Base-by-base conservation (phyloP, 768 basidiomycete genomes). In the Pleurotus giganteus region DNA sequence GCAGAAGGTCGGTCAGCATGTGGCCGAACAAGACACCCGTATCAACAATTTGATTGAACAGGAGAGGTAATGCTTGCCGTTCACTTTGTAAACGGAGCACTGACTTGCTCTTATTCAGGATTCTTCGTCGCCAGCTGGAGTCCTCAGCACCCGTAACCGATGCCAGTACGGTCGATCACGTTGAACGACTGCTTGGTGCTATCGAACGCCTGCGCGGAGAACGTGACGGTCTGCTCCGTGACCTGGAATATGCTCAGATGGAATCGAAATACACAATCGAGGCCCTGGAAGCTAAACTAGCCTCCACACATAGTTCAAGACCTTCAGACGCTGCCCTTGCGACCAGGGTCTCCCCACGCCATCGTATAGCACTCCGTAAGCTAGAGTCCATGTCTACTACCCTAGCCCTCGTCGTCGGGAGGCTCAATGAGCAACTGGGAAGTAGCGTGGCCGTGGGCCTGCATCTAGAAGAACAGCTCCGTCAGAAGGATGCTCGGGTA, bases 171-270 rank as follows among this genome's bases (percentile, higher is more conserved):
- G 65, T 69, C 9, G 65, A 61, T 17, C 70, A 79, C 41, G 73
- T 87, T 29, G 81, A 81, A 57, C 80, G 78, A 34, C 73, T 91
- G 21, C 72, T 91, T 47, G 67, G 67, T 24, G 83, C 88, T 1
- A 72, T 89, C 39, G 80, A 83, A n/a, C 81, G 89, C 29, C 71
- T 91, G 43, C 83, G 89, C 4, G 66, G 67, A 3, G 88, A 91
- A 60, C 77, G 89, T 4, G 85, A 91, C 58, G 71, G 68, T 43
- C 74, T 89, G 24, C 77, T 77, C 47, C 77, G 84, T 4, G 78
- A 86, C 52, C 67, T 91, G 12, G 77, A 87, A 46, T 92, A 91
- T 67, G 70, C 86, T 52, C 78, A 87, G 58, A 73, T 76, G 2
- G 89, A 92, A 68, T 81, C 82, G 23, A 80, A 73, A 58, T 86